A percentile compares a stretch with the other conserved stretches of the same genome.
Evolutionary conservation across 2,329 filamentous ascomycete genomes (phyloP).

Genomic region (Verticillium alfalfae): DNA sequence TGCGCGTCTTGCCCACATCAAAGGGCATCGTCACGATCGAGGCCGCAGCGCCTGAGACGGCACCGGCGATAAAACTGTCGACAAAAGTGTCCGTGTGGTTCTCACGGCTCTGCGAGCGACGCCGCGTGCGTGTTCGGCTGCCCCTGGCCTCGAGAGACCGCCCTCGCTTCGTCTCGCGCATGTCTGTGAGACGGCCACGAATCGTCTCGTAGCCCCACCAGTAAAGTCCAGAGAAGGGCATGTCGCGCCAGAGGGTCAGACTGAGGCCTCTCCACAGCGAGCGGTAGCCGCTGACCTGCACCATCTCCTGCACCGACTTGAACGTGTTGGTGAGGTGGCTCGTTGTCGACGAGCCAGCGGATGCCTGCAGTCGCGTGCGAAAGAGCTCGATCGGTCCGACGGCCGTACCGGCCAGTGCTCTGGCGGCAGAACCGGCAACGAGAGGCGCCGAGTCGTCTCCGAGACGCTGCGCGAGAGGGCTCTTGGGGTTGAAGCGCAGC

Average conservation of each 20-base stretch:
- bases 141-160: slow-evolving; percentile 30
- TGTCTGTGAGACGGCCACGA: slow-evolving; percentile 63
- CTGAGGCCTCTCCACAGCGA: slow-evolving; percentile 88
- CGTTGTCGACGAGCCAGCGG: slow-evolving; percentile 49
- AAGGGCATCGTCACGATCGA: slow-evolving; percentile 91
- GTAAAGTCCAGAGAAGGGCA: slow-evolving; percentile 94
- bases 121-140: slow-evolving; percentile 34
- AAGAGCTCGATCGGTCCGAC: slow-evolving; percentile 94
- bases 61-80: slow-evolving; percentile 86
- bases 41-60: slow-evolving; percentile 74
- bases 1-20: slow-evolving; percentile 93
- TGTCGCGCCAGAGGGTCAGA: slow-evolving; percentile 91
- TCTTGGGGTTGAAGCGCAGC: slow-evolving; percentile 68
- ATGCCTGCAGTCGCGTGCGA: slow-evolving; percentile 84
- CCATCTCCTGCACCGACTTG: slow-evolving; percentile 72
- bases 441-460: slow-evolving; percentile 73
- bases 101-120: slow-evolving; percentile 57
- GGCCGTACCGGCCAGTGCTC: slow-evolving; percentile 72
- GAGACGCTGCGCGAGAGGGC: slow-evolving; percentile 61
- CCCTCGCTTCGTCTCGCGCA: slow-evolving; percentile 50
- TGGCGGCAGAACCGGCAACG: slow-evolving; percentile 70
- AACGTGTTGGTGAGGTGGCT: slow-evolving; percentile 77
- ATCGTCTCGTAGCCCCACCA: slow-evolving; percentile 97
- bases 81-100: slow-evolving; percentile 73
- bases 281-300: slow-evolving; percentile 66